Base-by-base conservation (phyloP, 1,284 basidiomycete genomes). In the Trametes sp. region DNA sequence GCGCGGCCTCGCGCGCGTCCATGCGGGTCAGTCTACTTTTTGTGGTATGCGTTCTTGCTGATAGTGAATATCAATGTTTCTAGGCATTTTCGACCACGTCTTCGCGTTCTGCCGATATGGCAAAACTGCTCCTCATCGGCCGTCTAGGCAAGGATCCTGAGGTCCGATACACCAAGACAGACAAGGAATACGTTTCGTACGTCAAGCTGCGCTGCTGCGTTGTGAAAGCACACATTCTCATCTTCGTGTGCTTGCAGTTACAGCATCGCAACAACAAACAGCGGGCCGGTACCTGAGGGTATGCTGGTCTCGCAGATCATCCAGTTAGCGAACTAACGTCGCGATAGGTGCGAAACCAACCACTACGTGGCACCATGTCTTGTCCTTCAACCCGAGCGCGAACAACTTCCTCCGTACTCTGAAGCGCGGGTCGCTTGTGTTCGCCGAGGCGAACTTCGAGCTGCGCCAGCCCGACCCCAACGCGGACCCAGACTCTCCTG, bases 71-170 rank as follows among this genome's bases (percentile, higher is more conserved):
- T 53, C 6, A 16, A 44, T 31, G 45, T 16, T 36, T 33, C 45
- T 70, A 94, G 92, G 75, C 87, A 1, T 94, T 94, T 75, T 88
- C 90, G 9, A 87, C 88, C 3, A 84, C 85, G 21, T 69, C 82
- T 14, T 69, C 82, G 54, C 82, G 86, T 64, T 71, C 80, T 29
- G 72, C 80, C 55, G 89, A 93, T 74, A 70, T 95, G 52, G 84
- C 93, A 23, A 93, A 89, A 76, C 82, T 95, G 61, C 83, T 83
- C 28, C 87, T 95, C 63, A 80, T 95, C 70, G 93, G 93, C 44
- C 85, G 86, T 55, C 77, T 95, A 50, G 86, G 84, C 28, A 87
- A 73, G 70, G 88, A 90, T 52, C 91, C 93, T 48, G 90, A 92
- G 72, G 73, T 85, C 41, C 86, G 86, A 56, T 79, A 77, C 46